These are phyloP conservation scores for Acer yangbiense DNA, from an alignment of 345 rosid genomes.

Conservation along the genomic window DNA sequence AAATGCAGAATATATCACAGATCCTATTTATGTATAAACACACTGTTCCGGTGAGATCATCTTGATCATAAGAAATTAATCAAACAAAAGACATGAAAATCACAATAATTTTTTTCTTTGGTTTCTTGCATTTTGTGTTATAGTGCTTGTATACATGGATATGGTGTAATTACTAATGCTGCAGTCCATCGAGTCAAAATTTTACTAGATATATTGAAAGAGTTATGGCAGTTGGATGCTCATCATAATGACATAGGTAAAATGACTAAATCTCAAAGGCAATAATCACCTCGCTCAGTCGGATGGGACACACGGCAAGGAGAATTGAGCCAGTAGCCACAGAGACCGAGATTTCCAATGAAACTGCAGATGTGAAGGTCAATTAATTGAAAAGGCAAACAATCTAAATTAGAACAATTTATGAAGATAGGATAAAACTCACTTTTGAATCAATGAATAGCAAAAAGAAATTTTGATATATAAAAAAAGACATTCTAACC, in stretches of 20 bases:
- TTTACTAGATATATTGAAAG: background rate
- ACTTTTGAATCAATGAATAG: too few species aligned
- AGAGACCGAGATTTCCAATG: constrained; percentile 78
- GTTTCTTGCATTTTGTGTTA: background rate
- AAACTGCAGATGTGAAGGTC: constrained; percentile 47
- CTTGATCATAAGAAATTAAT: background rate
- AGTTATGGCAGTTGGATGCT: background rate
- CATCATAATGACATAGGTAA: background rate
- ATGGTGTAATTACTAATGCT: background rate
- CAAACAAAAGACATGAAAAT: background rate
- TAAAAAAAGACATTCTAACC: constrained; percentile 37
- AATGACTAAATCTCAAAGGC: background rate
- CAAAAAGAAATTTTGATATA: background rate
- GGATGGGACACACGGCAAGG: constrained; percentile 61
- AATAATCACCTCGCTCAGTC: constrained; percentile 62
- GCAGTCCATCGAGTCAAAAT: background rate
- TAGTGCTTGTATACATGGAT: background rate
- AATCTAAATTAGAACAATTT: background rate
- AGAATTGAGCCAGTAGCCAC: constrained; percentile 76
- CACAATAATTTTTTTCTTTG: background rate
- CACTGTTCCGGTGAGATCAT: background rate
- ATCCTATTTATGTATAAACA: background rate
- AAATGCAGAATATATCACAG: background rate
- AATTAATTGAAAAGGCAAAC: background rate
- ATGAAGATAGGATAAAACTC: background rate